Evolutionary conservation across 306 rosid genomes (phyloP).

Genomic region (Astragalus glycyphyllos): DNA sequence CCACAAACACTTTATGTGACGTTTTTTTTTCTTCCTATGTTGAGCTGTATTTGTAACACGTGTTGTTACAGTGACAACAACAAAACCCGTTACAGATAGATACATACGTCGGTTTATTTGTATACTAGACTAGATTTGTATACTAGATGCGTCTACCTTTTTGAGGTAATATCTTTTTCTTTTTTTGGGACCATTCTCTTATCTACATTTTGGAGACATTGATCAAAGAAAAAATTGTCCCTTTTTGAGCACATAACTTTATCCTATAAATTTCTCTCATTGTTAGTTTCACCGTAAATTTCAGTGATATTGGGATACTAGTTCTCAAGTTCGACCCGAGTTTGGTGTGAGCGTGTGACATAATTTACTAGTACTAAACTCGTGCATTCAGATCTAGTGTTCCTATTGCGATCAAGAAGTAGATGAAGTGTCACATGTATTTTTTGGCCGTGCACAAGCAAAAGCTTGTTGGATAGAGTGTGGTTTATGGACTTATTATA

Average conservation of each 20-base stretch:
- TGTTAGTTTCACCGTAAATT: too few relatives aligned
- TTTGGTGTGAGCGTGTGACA: too few relatives aligned
- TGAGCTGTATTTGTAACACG: slow-evolving; percentile 47
- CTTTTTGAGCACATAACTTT: neutral
- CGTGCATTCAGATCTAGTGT: too few relatives aligned
- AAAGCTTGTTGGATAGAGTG: too few relatives aligned
- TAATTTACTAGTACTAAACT: too few relatives aligned
- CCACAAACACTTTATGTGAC: slow-evolving; percentile 31
- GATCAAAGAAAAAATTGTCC: neutral
- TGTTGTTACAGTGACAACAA: slow-evolving; percentile 45
- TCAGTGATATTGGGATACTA: too few relatives aligned
- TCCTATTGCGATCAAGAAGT: too few relatives aligned
- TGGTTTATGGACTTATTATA: too few relatives aligned
- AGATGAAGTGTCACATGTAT: too few relatives aligned
- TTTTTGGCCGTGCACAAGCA: too few relatives aligned
- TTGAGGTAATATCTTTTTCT: neutral
- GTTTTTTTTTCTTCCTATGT: slow-evolving; percentile 4
- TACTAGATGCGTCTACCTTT: slow-evolving; percentile 29
- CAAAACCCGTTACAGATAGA: slow-evolving; percentile 36
- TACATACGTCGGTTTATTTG: neutral
- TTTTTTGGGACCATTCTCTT: neutral
- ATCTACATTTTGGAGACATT: slow-evolving; percentile 14
- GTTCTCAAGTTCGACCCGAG: too few relatives aligned
- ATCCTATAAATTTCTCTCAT: too few relatives aligned
- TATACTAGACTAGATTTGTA: neutral